Evolutionary conservation across 2,329 filamentous ascomycete genomes (phyloP), one percentile per base, ranked within the genome.

Genomic region (Botryotinia narcissicola): DNA sequence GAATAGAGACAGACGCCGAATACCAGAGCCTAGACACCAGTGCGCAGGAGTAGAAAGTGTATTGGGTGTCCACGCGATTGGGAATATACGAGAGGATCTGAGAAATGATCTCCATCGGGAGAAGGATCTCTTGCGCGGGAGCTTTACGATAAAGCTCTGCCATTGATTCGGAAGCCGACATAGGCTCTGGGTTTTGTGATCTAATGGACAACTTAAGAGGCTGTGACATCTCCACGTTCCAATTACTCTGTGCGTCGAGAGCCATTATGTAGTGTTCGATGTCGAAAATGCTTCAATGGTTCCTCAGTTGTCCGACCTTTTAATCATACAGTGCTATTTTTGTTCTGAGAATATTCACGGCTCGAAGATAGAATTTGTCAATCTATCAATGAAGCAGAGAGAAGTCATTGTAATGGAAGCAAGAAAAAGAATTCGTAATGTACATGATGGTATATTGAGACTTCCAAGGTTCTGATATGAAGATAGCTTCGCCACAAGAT

Each of bases 21-120:
- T 81, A 81, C 80, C 80, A 82, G 40, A 78, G 69, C 12, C 79
- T 78, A 22, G 78, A 81, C 9, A 81, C 77, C 25, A 81, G 75
- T 8, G 75, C 70, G 75, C 78, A 81, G 37, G 80, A 73, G 76
- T 78, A 78, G 42, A 82, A 74, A 1, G 76, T 79, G 14, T 71
- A 59, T 64, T 81, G 80, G 16, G 72, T 70, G 8, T 68, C 42
- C 18, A 59, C 12, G 16, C 74, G 70, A 35, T 60, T 75, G n/a
- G 79, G 78, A 61, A 81, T 77, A 72, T 76, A 80, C 64, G 72
- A 74, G 14, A 81, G 72, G 61, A 82, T 81, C 2, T 79, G 77
- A 42, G 75, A 72, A 44, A 82, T 78, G 54, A 81, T 79, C 73
- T 82, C 80, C 46, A 77, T 57, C 25, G 80, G 80, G 3, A 82